These are phyloP conservation scores for Blastocystis sp. DNA, from an alignment of 352 stramenopile species.

Conservation along the genomic window DNA sequence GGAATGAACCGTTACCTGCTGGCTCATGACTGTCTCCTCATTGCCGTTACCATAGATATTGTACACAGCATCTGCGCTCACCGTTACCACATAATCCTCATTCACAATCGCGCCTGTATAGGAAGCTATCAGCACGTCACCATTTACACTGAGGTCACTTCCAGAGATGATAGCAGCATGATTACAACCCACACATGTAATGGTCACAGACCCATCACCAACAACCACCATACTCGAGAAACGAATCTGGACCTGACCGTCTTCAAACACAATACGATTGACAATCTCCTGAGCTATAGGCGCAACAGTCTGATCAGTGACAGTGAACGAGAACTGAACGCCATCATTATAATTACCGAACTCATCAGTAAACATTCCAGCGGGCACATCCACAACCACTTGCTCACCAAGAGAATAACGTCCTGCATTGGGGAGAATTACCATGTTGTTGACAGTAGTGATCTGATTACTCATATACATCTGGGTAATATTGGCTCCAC, in stretches of 20 bases:
- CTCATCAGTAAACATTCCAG: neutral
- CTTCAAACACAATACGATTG: neutral
- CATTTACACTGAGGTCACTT: neutral
- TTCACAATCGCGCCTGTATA: neutral
- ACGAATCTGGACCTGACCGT: neutral
- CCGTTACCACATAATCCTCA: slow-evolving; percentile 9
- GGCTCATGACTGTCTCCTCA: neutral
- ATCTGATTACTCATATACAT: neutral
- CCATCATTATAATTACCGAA: slow-evolving; percentile 5
- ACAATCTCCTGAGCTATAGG: neutral
- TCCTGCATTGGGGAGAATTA: neutral
- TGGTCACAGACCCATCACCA: neutral
- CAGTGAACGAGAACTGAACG: neutral
- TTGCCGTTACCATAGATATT: slow-evolving; percentile 56
- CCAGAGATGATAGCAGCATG: neutral
- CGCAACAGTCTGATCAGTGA: slow-evolving; percentile 1
- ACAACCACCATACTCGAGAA: slow-evolving; percentile 31
- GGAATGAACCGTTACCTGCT: neutral
- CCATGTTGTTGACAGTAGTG: neutral
- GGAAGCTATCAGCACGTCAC: neutral
- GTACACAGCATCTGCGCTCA: slow-evolving; percentile 5
- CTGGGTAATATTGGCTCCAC: neutral
- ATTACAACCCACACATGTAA: neutral
- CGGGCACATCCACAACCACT: slow-evolving; percentile 25
- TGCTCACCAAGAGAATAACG: neutral